Conservation (phyloP, 805 yeast genomes). For the Debaryomyces maramus region DNA sequence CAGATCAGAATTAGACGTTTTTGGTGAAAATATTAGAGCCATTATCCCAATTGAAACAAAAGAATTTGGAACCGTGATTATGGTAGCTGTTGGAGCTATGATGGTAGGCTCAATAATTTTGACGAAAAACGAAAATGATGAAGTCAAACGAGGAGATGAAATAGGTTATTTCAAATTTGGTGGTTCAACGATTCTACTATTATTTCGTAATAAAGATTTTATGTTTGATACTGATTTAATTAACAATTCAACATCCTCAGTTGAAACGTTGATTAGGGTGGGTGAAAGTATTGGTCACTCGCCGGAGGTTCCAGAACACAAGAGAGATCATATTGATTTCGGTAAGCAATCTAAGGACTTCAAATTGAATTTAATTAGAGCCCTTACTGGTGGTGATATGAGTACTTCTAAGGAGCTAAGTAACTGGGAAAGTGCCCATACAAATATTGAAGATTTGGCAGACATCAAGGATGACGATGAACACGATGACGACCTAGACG, state of each 20-base stretch:
- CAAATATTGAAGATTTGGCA: constrained; percentile 18
- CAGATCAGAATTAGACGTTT: constrained; percentile 83
- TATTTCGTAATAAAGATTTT: constrained; percentile 55
- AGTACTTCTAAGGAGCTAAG: constrained; percentile 28
- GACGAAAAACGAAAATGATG: constrained; percentile 61
- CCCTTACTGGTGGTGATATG: constrained; percentile 56
- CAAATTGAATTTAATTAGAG: constrained; percentile 52
- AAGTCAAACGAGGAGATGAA: constrained; percentile 70
- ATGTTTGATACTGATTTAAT: constrained; percentile 72
- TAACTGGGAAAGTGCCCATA: constrained; percentile 39
- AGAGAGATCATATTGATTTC: constrained; percentile 48
- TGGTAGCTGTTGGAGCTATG: constrained; percentile 95
- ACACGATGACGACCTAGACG: constrained; percentile 15
- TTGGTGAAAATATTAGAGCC: constrained; percentile 85
- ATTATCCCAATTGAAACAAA: constrained; percentile 73
- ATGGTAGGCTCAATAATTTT: constrained; percentile 92
- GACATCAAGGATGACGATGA: constrained; percentile 14
- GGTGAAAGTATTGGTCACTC: constrained; percentile 92
- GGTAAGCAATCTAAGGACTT: constrained; percentile 46
- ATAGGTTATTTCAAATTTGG: constrained; percentile 96
- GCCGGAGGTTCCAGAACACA: constrained; percentile 47
- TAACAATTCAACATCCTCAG: constrained; percentile 61
- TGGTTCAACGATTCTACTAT: constrained; percentile 78
- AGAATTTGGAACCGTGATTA: constrained; percentile 73
- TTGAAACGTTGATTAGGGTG: constrained; percentile 83